Percentiles rank a stretch among this genome's conserved stretches.
Conservation (phyloP, 108 stramenopile species). For the Skeletonema tropicum region DNA sequence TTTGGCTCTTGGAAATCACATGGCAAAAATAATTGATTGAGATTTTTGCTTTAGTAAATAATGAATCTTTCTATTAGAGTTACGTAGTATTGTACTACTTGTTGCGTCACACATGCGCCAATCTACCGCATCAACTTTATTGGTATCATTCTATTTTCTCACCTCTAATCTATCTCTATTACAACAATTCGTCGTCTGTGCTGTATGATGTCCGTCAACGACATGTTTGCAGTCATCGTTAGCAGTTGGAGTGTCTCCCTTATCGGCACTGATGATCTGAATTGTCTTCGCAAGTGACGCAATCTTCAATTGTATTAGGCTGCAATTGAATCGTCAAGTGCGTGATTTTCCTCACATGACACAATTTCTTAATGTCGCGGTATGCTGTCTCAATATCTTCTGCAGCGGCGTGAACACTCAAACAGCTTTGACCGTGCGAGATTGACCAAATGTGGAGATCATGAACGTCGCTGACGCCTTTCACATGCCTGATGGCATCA, state of each 20-base stretch:
- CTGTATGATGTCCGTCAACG: not conserved
- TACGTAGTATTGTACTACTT: not conserved
- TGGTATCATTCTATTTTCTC: not conserved
- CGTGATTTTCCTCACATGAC: conserved; percentile 50
- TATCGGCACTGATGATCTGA: conserved; percentile 41
- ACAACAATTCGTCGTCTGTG: not conserved
- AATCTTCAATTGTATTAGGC: conserved; percentile 31
- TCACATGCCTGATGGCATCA: conserved; percentile 48
- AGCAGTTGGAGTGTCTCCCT: too few species aligned
- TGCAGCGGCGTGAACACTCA: conserved; percentile 67
- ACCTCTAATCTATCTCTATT: too few species aligned
- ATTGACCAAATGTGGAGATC: conserved; percentile 93
- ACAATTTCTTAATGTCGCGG: conserved; percentile 34
- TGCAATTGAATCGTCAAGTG: conserved; percentile 78
- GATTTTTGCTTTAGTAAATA: not conserved
- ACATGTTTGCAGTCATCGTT: too few species aligned
- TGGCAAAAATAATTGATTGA: conserved; percentile 39
- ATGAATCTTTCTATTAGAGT: not conserved
- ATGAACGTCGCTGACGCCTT: conserved; percentile 83
- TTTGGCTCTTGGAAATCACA: conserved; percentile 74
- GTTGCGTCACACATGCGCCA: too few species aligned
- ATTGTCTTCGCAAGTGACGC: conserved; percentile 56
- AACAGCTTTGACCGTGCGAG: conserved; percentile 56
- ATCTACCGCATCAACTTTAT: too few species aligned
- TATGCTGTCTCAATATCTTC: conserved; percentile 39